Evolutionary conservation across 495 filamentous ascomycete species (phyloP), one percentile per base, ranked within the genome.

Genomic region (Xylaria flabelliformis): DNA sequence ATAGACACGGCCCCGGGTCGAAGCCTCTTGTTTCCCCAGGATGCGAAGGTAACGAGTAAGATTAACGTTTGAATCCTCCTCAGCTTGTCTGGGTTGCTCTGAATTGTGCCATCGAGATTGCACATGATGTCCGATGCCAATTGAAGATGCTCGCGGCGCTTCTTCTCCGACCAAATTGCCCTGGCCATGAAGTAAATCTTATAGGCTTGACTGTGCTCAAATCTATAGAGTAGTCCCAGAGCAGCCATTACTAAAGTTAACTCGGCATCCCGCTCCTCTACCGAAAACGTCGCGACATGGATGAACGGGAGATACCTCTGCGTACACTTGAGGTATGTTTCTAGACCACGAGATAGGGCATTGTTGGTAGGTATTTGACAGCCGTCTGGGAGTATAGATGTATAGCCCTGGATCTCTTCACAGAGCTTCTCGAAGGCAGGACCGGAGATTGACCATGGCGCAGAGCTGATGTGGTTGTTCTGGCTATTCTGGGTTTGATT

Each of bases 301-400:
- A 86, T 81, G 71, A 87, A 87, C 15, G 84, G 84, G 56, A 86
- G 80, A 78, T 85, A 84, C 53, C 85, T 82, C 42, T 86, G 85
- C 58, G 85, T 64, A 1, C 84, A 84, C 44, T 85, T 86, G 34
- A 87, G 82, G 71, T 87, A 87, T 26, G 81, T 83, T 32, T 84
- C 84, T 69, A 85, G 83, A 64, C 85, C 86, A 26, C 84, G 81
- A 63, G 83, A 83, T 48, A 87, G 69, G 0, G 81, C 79, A 72
- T 85, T 83, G 26, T 82, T 82, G 36, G 85, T 84, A 19, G 84
- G 84, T 19, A 86, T 81, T 36, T 83, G 78, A 72, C 87, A 88
- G 8, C 78, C 80, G 39, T 81, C 83, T 29, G 86, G 85, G 44
- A 88, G 80, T 59, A 87, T 78, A 72, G 80, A 80, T 34, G 83